These are phyloP conservation scores for Vigna nakashimae DNA, from an alignment of 306 rosid species.

Conservation along the genomic window DNA sequence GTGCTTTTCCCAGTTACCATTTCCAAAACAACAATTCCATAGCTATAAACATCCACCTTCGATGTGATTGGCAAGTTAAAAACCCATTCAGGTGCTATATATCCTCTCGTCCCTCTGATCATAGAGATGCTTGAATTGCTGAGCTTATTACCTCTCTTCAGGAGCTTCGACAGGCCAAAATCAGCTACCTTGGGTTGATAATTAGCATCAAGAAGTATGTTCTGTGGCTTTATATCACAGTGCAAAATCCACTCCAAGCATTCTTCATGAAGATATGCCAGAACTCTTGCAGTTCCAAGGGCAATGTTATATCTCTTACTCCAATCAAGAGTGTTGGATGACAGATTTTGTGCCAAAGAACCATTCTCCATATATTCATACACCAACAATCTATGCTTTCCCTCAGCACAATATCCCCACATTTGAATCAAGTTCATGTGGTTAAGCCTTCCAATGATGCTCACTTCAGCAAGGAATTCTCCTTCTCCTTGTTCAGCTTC, in stretches of 20 bases:
- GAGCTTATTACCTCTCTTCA: not conserved
- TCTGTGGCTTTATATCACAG: constrained; percentile 47
- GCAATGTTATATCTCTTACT: constrained; percentile 38
- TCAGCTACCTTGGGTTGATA: constrained; percentile 40
- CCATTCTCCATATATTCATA: constrained; percentile 49
- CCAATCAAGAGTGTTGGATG: constrained; percentile 43
- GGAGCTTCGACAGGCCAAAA: constrained; percentile 44
- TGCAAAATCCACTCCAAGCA: constrained; percentile 47
- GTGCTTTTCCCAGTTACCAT: constrained; percentile 41
- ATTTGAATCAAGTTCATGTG: constrained; percentile 51
- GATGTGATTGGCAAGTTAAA: constrained; percentile 36
- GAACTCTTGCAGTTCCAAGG: constrained; percentile 40
- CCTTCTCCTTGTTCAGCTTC: constrained; percentile 49
- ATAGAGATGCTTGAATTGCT: constrained; percentile 11
- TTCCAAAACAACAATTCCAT: constrained; percentile 44
- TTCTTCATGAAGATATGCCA: constrained; percentile 43
- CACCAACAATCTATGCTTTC: constrained; percentile 41
- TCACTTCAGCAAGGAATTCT: constrained; percentile 43
- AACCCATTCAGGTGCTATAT: constrained; percentile 47
- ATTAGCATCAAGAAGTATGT: constrained; percentile 41
- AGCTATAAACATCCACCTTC: constrained; percentile 48
- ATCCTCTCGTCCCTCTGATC: constrained; percentile 46
- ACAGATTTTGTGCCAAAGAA: constrained; percentile 38
- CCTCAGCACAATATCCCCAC: constrained; percentile 52
- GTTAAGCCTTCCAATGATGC: constrained; percentile 47